Evolutionary conservation across 345 rosid genomes (phyloP).

Genomic region (Erysimum cheiranthoides): DNA sequence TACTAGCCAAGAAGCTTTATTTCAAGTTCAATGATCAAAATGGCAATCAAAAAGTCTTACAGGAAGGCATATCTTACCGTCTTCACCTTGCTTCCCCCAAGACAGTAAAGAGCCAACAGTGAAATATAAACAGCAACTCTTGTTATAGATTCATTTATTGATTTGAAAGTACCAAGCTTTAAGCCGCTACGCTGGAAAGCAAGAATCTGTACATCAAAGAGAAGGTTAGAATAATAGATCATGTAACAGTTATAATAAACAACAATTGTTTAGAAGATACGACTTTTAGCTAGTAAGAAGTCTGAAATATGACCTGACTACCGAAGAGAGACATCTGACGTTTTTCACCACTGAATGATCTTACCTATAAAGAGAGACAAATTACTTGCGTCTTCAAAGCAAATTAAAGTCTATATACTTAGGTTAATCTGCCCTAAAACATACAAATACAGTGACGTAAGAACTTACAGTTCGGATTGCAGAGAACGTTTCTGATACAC

Average conservation of each 20-base stretch:
- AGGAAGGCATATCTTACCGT: constrained; percentile 64
- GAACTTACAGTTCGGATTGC: constrained; percentile 90
- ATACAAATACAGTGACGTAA: constrained; percentile 22
- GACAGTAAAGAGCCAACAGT: constrained; percentile 79
- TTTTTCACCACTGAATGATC: constrained; percentile 98
- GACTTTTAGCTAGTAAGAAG: constrained; percentile 13
- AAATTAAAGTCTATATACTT: constrained; percentile 10
- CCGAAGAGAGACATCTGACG: constrained; percentile 90
- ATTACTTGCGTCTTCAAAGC: constrained; percentile 25
- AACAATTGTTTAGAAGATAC: constrained; percentile 1
- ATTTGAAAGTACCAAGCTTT: constrained; percentile 93
- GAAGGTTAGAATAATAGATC: constrained; percentile 33
- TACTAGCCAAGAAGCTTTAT: constrained; percentile 13
- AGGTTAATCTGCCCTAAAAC: not conserved
- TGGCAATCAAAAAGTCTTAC: constrained; percentile 31
- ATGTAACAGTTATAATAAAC: not conserved
- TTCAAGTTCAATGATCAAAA: constrained; percentile 19
- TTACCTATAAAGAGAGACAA: constrained; percentile 60
- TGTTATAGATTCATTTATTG: constrained; percentile 87
- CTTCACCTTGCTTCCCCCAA: constrained; percentile 98
- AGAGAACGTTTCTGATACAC: constrained; percentile 89
- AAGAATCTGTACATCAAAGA: constrained; percentile 68
- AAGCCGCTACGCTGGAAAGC: constrained; percentile 81
- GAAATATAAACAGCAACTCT: constrained; percentile 91
- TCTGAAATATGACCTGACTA: constrained; percentile 60